These are phyloP conservation scores for Pseudogymnoascus sp. DNA, from an alignment of 2,329 filamentous ascomycete genomes.

Conservation along the genomic window DNA sequence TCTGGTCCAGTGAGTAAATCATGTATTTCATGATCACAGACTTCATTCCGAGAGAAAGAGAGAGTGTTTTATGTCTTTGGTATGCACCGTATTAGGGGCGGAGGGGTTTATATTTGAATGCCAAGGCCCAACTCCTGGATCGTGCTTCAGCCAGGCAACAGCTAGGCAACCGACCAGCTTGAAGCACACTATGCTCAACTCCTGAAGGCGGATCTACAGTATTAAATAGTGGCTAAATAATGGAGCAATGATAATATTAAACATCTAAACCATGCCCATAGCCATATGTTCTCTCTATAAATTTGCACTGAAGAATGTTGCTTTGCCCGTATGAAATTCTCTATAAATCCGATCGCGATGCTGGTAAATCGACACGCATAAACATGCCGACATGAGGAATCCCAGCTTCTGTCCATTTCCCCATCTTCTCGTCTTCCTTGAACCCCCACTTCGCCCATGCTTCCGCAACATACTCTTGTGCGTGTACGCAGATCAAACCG, in stretches of 20 bases:
- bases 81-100: neutral
- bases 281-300: neutral
- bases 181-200: neutral
- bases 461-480: slow-evolving; percentile 56
- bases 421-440: slow-evolving; percentile 61
- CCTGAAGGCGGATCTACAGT: neutral
- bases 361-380: slow-evolving; percentile 33
- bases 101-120: neutral
- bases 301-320: neutral
- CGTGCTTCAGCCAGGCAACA: neutral
- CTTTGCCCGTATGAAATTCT: neutral
- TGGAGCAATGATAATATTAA: neutral
- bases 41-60: neutral
- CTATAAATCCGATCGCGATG: neutral
- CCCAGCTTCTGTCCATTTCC: slow-evolving; percentile 74
- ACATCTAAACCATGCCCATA: neutral
- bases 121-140: neutral
- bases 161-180: neutral
- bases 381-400: slow-evolving; percentile 86
- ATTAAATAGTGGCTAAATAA: neutral
- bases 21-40: neutral
- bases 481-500: slow-evolving; percentile 71
- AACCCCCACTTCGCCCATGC: slow-evolving; percentile 71
- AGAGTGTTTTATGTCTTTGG: neutral
- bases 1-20: neutral